Base-by-base conservation (phyloP, 169 alveolate genomes). In the Plasmodium falciparum region DNA sequence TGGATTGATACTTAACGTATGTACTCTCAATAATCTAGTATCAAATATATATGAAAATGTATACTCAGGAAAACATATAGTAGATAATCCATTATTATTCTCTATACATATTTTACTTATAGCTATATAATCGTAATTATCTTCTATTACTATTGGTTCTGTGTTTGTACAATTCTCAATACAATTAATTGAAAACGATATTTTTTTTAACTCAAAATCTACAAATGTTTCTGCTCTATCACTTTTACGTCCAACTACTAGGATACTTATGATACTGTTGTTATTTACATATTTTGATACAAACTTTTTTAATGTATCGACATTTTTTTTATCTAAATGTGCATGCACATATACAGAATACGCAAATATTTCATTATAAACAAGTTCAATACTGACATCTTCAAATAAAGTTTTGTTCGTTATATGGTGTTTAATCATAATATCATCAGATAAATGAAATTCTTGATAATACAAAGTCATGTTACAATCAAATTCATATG, bases 401-500 rank as follows among this genome's bases (percentile, higher is more conserved):
- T 78, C 89, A 43, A 78, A 65, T 66, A 78, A 8, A 8, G 63
- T 26, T 39, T 69, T 70, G 63, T 69, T 67, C 39, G 86, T 69
- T 69, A 83, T 39, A 20, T 69, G 29, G 22, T 20, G 70, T 22
- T 5, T 78, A 59, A 65, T 39, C 78, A 49, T 66, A 5, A 65
- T 13, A 52, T 65, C 89, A 13, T 78, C 71, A 29, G 33, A 13
- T 15, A 54, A 20, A 6, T 50, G 24, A 63, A 49, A 17, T 43
- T 66, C 89, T 56, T n/a, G 29, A 45, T 78, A 78, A 67, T 59
- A 78, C 15, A 78, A 12, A 3, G 89, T 20, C 12, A 56, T 59
- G 74, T 83, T 83, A 43, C 91, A 83, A 70, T 83, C 91, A 22
- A 83, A 29, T 63, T 83, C 91, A 33, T 83, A 83, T 13, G 85